A percentile compares a stretch with the other conserved stretches of the same genome.
phyloP scores from a whole-genome alignment of 2,329 filamentous ascomycete species.

The Calonectria honghensis region DNA sequence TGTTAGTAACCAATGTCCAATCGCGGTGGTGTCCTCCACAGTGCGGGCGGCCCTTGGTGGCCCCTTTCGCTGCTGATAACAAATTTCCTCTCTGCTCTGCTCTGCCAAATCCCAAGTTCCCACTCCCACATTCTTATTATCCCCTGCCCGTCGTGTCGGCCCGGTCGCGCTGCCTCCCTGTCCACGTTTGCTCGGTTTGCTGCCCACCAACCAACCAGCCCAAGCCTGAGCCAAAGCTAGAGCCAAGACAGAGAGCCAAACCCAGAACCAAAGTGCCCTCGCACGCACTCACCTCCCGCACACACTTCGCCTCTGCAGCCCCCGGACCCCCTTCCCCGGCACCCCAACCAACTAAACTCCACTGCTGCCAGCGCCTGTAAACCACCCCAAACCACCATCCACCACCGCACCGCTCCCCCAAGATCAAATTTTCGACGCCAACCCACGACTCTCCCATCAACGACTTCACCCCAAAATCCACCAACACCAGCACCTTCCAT shows the following conservation, averaged over 20 bases:
- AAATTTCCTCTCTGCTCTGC: conserved; percentile 39
- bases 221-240: conserved; percentile 8
- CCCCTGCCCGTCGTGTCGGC: conserved; percentile 27
- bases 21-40: conserved; percentile 46
- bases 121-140: conserved; percentile 31
- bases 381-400: conserved; percentile 48
- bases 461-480: conserved; percentile 56
- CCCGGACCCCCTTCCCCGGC: conserved; percentile 44
- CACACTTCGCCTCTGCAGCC: conserved; percentile 33
- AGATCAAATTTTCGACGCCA: conserved; percentile 59
- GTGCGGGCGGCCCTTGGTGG: conserved; percentile 37
- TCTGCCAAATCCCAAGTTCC: conserved; percentile 27
- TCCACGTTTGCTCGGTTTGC: conserved; percentile 28
- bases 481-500: conserved; percentile 60
- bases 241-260: not conserved
- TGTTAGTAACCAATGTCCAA: conserved; percentile 45
- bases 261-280: conserved; percentile 44
- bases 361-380: conserved; percentile 51
- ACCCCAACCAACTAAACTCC: conserved; percentile 47
- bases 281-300: conserved; percentile 26
- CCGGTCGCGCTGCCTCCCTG: conserved; percentile 34
- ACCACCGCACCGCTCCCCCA: conserved; percentile 48
- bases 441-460: conserved; percentile 55
- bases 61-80: conserved; percentile 41
- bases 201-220: conserved; percentile 23